Evolutionary conservation across 192 early-diverging fungal species (phyloP).

Genomic region (Oehlia diaphana): DNA sequence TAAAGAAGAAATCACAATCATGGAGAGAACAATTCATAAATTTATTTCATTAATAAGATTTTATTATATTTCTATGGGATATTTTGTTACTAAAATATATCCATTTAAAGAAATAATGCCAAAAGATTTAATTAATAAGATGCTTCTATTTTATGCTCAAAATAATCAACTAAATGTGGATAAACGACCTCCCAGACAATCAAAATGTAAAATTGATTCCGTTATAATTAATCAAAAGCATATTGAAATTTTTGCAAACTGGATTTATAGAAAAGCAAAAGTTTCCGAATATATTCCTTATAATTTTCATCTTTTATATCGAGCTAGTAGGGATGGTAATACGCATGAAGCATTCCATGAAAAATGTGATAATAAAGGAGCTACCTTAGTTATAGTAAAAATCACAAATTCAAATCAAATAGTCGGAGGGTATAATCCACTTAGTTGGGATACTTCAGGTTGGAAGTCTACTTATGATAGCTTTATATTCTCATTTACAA

Average conservation of each 20-base stretch:
- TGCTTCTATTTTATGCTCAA: background rate
- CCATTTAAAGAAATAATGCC: background rate
- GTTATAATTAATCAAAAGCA: no score
- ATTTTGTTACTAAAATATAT: no score
- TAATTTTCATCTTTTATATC: background rate
- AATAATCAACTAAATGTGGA: background rate
- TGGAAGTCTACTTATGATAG: no score
- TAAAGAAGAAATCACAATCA: background rate
- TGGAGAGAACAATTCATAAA: no score
- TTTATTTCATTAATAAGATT: no score
- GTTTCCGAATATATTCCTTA: no score
- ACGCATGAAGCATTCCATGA: no score
- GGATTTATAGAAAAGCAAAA: background rate
- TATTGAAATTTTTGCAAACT: background rate
- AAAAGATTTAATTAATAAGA: background rate
- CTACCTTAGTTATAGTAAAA: background rate
- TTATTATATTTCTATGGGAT: no score
- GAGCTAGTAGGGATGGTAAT: background rate
- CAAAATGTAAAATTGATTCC: background rate
- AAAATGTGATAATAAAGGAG: background rate
- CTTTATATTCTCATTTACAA: background rate
- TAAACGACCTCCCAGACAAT: background rate
- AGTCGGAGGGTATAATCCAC: conserved; percentile 12
- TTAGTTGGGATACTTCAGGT: no score
- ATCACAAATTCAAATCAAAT: background rate